phyloP scores from a whole-genome alignment of 106 monocot species.

The Dendrobium nobile region DNA sequence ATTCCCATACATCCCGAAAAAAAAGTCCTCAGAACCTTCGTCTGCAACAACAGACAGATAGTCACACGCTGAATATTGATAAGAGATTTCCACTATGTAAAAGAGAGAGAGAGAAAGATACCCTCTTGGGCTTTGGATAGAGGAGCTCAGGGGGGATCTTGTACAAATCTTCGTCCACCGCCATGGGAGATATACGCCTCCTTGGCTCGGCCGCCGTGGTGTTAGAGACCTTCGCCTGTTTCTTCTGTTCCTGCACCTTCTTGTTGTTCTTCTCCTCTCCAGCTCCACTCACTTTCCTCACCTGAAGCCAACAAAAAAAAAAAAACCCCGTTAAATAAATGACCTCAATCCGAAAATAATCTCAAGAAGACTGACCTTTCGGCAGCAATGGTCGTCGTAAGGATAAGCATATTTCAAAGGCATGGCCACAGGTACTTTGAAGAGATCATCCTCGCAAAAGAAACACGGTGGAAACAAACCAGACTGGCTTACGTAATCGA shows the following conservation, averaged over 20 bases:
- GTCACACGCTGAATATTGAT: not conserved
- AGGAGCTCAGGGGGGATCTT: slow-evolving; percentile 37
- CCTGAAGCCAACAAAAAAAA: not conserved
- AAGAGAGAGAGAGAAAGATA: not conserved
- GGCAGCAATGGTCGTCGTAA: not conserved
- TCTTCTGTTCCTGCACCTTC: not conserved
- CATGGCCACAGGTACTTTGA: slow-evolving; percentile 10
- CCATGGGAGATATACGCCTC: slow-evolving; percentile 5
- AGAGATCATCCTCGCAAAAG: slow-evolving; percentile 6
- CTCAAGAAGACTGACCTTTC: not conserved
- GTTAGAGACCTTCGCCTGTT: not conserved
- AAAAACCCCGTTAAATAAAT: not conserved
- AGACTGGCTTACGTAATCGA: slow-evolving; percentile 15
- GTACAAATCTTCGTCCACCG: slow-evolving; percentile 43
- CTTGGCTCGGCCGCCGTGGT: not conserved
- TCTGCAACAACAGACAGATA: slow-evolving; percentile 8
- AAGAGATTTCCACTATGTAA: not conserved
- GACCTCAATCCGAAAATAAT: not conserved
- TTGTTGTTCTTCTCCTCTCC: not conserved
- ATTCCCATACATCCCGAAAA: slow-evolving; percentile 25
- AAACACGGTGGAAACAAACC: slow-evolving; percentile 3
- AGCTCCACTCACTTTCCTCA: not conserved
- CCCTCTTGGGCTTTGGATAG: slow-evolving; percentile 27
- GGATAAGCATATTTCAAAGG: not conserved
- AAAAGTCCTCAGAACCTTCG: slow-evolving; percentile 16